Evolutionary conservation across 768 basidiomycete species (phyloP).

Genomic region (Asterophora parasitica): DNA sequence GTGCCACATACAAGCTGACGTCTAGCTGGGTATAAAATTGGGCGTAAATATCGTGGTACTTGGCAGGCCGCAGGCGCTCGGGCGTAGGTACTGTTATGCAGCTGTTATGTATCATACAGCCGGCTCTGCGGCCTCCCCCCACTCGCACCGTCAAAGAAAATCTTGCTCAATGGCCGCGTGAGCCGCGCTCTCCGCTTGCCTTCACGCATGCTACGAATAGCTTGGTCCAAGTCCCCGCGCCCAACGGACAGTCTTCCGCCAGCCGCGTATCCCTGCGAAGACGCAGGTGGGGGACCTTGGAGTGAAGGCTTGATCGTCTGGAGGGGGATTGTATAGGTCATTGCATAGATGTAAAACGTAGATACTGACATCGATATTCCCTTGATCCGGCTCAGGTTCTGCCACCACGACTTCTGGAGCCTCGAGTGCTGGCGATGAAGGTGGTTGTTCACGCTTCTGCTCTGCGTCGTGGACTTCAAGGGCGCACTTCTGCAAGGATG

Average conservation of each 20-base stretch:
- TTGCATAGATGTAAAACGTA: not conserved
- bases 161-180: constrained; percentile 64
- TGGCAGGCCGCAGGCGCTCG: no score
- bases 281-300: constrained; percentile 25
- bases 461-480: constrained; percentile 57
- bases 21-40: not conserved
- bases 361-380: constrained; percentile 23
- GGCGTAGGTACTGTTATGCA: no score
- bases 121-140: constrained; percentile 27
- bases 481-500: constrained; percentile 71
- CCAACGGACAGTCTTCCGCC: constrained; percentile 51
- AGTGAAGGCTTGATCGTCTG: constrained; percentile 42
- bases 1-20: no score
- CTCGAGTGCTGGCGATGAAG: constrained; percentile 15
- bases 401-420: constrained; percentile 19
- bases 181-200: constrained; percentile 53
- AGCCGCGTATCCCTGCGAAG: constrained; percentile 36
- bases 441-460: constrained; percentile 24
- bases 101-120: constrained; percentile 23
- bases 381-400: constrained; percentile 16
- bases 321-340: constrained; percentile 5
- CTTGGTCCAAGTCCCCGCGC: constrained; percentile 79
- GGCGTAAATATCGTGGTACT: not conserved
- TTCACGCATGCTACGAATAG: constrained; percentile 73
- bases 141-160: constrained; percentile 64